phyloP scores from a whole-genome alignment of 2,329 filamentous ascomycete species.

The Blastomyces emzantsi region DNA sequence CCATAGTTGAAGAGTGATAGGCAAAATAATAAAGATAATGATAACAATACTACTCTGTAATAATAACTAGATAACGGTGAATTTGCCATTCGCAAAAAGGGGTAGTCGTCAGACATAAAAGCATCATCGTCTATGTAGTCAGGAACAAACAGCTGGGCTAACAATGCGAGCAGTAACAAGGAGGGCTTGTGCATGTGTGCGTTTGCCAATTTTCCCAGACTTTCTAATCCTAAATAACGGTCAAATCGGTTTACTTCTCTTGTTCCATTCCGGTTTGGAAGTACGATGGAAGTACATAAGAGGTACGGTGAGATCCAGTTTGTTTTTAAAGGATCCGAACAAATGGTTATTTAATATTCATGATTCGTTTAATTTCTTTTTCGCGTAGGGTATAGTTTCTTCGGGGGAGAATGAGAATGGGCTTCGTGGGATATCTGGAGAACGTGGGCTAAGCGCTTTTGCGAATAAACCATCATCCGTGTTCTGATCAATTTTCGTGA shows the following conservation, averaged over 20 bases:
- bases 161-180: background rate
- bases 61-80: background rate
- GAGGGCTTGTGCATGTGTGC: background rate
- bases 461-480: conserved; percentile 73
- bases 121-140: background rate
- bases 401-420: conserved; percentile 59
- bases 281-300: background rate
- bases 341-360: background rate
- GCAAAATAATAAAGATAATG: background rate
- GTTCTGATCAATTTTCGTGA: conserved; percentile 21
- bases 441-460: conserved; percentile 74
- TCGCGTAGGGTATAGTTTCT: conserved; percentile 27
- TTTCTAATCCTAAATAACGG: background rate
- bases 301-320: background rate
- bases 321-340: background rate
- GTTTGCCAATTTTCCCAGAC: background rate
- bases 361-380: conserved; percentile 14
- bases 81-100: background rate
- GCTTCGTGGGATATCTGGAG: conserved; percentile 75
- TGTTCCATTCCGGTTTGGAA: background rate
- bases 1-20: background rate
- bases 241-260: background rate
- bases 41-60: background rate
- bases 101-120: background rate
- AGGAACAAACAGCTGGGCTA: background rate